phyloP scores from a whole-genome alignment of 1,284 basidiomycete genomes.

The Exobasidium rhododendri region DNA sequence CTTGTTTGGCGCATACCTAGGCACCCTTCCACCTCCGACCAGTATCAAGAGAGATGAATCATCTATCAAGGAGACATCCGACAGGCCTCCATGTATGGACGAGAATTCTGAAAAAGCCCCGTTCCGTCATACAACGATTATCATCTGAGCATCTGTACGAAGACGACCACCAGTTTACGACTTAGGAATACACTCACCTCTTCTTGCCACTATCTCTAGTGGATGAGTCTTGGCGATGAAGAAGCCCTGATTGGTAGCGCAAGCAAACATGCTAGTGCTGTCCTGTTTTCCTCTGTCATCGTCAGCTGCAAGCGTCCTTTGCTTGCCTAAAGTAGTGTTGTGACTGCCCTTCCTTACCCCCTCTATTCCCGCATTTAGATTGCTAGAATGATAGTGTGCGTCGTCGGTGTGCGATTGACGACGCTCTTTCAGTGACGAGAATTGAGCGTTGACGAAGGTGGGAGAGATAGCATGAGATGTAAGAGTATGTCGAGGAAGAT shows the following conservation, averaged over 20 bases:
- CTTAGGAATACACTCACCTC: conserved; percentile 12
- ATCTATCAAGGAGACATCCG: conserved; percentile 31
- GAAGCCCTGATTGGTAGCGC: conserved; percentile 42
- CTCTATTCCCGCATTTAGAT: neutral
- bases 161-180: too few relatives aligned
- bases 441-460: conserved; percentile 33
- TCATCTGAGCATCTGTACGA: neutral
- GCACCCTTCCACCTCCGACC: conserved; percentile 44
- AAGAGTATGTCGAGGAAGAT: conserved; percentile 41
- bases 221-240: conserved; percentile 36
- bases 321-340: neutral
- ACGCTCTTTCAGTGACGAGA: conserved; percentile 22
- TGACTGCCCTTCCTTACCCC: neutral
- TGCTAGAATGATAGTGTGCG: neutral
- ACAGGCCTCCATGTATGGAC: conserved; percentile 34
- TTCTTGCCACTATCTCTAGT: conserved; percentile 28
- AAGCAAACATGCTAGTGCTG: conserved; percentile 28
- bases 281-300: neutral
- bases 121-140: too few relatives aligned
- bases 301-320: neutral
- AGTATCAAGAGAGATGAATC: conserved; percentile 40
- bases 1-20: conserved; percentile 47
- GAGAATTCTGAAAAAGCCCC: conserved; percentile 22
- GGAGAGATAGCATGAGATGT: conserved; percentile 31
- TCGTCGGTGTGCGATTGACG: neutral